These are phyloP conservation scores for Aspergillus fumigatiaffinis DNA, from an alignment of 2,329 filamentous ascomycete genomes.

Conservation along the genomic window DNA sequence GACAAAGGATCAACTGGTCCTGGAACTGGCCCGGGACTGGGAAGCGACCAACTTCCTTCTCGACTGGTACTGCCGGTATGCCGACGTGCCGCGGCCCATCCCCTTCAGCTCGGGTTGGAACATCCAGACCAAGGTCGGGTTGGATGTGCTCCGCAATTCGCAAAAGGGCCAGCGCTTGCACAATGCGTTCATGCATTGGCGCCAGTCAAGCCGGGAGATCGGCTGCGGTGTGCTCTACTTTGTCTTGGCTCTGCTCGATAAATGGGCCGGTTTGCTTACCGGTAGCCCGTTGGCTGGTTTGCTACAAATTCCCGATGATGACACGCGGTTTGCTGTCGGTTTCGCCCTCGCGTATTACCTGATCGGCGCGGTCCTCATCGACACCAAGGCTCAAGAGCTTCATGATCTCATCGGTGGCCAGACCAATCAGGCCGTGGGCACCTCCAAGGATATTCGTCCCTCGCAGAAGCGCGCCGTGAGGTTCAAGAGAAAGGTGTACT, in stretches of 20 bases:
- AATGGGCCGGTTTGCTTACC: slow-evolving; percentile 50
- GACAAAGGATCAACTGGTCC: slow-evolving; percentile 46
- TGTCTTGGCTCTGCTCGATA: slow-evolving; percentile 52
- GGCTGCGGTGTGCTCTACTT: slow-evolving; percentile 54
- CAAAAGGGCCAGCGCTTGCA: slow-evolving; percentile 55
- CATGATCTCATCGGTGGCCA: slow-evolving; percentile 44
- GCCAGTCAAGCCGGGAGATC: slow-evolving; percentile 53
- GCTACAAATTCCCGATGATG: slow-evolving; percentile 28
- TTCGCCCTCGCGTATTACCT: slow-evolving; percentile 57
- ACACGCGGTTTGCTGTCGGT: slow-evolving; percentile 47
- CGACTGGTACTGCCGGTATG: slow-evolving; percentile 50
- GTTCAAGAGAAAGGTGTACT: slow-evolving; percentile 49
- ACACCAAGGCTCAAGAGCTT: slow-evolving; percentile 52
- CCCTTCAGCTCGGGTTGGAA: slow-evolving; percentile 57
- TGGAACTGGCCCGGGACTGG: slow-evolving; percentile 50
- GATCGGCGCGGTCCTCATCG: slow-evolving; percentile 54
- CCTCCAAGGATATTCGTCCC: slow-evolving; percentile 41
- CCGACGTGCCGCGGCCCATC: slow-evolving; percentile 47
- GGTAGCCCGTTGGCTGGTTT: slow-evolving; percentile 43
- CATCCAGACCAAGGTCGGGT: slow-evolving; percentile 52
- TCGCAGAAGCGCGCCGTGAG: slow-evolving; percentile 44
- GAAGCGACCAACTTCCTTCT: slow-evolving; percentile 52
- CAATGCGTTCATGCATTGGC: slow-evolving; percentile 56
- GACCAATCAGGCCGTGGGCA: slow-evolving; percentile 38
- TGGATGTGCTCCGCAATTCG: slow-evolving; percentile 50